Evolutionary conservation across 495 filamentous ascomycete genomes (phyloP).

Genomic region (Aspergillus coremiiformis): DNA sequence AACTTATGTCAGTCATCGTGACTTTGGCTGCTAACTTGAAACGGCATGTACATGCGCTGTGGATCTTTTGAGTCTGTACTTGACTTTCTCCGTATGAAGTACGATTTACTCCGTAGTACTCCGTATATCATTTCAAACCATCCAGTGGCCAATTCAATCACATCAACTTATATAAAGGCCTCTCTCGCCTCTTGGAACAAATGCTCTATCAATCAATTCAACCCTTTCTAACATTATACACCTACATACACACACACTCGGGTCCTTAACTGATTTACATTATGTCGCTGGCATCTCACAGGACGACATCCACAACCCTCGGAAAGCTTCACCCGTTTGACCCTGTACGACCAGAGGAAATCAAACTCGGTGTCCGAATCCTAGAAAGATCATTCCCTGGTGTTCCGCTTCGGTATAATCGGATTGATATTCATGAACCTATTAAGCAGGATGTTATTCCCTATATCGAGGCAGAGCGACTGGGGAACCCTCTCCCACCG

Average conservation of each 20-base stretch:
- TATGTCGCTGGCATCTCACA: neutral
- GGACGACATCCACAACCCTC: conserved; percentile 4
- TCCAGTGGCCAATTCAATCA: neutral
- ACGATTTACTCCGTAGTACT: no score
- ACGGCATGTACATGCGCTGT: conserved; percentile 22
- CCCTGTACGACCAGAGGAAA: conserved; percentile 37
- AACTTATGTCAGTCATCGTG: no score
- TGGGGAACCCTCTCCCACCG: conserved; percentile 24
- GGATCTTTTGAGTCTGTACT: neutral
- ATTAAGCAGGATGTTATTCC: conserved; percentile 36
- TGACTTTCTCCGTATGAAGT: no score
- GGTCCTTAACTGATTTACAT: neutral
- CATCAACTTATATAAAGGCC: neutral
- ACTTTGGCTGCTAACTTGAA: conserved; percentile 14
- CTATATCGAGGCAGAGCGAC: conserved; percentile 36
- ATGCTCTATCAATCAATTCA: neutral
- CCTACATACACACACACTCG: neutral
- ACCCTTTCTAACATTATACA: no score
- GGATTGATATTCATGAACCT: conserved; percentile 40
- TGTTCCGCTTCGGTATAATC: conserved; percentile 36
- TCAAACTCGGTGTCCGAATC: conserved; percentile 33
- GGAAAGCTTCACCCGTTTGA: conserved; percentile 35
- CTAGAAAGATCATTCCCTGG: conserved; percentile 34
- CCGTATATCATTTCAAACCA: no score
- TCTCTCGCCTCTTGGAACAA: neutral